phyloP scores from a whole-genome alignment of 352 stramenopile species.

The Globisporangium echinulatum region DNA sequence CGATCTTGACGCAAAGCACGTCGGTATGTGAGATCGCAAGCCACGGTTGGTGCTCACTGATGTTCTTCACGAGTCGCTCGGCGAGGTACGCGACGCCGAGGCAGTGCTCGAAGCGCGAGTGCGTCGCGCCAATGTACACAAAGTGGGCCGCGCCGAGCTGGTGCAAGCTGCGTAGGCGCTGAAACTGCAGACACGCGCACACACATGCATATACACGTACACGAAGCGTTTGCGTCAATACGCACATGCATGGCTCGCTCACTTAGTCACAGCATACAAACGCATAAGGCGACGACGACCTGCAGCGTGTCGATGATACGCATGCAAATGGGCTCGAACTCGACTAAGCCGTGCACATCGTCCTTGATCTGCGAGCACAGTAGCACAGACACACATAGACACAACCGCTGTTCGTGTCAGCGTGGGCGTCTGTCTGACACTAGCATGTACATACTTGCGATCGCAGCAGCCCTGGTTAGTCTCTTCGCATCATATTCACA shows the following conservation, averaged over 20 bases:
- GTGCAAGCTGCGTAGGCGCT: slow-evolving; percentile 91
- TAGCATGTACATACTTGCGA: slow-evolving; percentile 1
- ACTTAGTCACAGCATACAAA: background rate
- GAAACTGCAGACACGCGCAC: slow-evolving; percentile 51
- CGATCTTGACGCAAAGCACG: slow-evolving; percentile 73
- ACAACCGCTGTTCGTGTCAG: background rate
- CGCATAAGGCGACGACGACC: slow-evolving; percentile 14
- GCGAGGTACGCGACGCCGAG: slow-evolving; percentile 94
- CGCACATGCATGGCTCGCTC: background rate
- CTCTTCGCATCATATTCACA: no score
- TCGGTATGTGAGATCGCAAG: slow-evolving; percentile 78
- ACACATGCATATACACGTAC: background rate
- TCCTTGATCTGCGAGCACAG: slow-evolving; percentile 62
- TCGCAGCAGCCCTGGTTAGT: no score
- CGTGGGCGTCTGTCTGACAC: no score
- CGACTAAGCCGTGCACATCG: slow-evolving; percentile 70
- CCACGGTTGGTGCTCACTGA: slow-evolving; percentile 81
- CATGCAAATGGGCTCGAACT: slow-evolving; percentile 78
- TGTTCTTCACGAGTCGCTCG: slow-evolving; percentile 75
- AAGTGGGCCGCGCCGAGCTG: slow-evolving; percentile 89
- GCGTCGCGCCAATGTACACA: slow-evolving; percentile 86
- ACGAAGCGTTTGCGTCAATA: background rate
- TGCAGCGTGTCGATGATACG: slow-evolving; percentile 76
- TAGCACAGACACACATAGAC: no score
- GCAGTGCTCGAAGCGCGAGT: slow-evolving; percentile 81